Percentiles rank a stretch among this genome's conserved stretches.
Evolutionary conservation across 257 asterid genomes (phyloP).

Genomic region (Salvia splendens): DNA sequence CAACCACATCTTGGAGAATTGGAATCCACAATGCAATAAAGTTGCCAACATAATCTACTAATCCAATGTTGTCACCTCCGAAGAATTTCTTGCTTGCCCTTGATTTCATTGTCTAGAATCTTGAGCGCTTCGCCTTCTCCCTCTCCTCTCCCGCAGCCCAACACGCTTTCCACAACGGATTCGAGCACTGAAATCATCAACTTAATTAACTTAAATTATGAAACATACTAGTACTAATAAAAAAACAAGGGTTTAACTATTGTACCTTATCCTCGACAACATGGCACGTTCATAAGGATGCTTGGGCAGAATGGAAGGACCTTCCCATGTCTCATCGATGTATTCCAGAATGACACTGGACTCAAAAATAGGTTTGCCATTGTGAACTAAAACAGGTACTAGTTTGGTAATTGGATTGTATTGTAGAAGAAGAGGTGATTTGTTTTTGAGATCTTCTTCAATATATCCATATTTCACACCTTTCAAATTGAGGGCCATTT

Average conservation of each 20-base stretch:
- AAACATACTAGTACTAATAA: too few relatives aligned
- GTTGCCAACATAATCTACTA: constrained; percentile 43
- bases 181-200: background rate
- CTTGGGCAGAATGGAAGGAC: constrained; percentile 43
- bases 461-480: constrained; percentile 46
- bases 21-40: constrained; percentile 39
- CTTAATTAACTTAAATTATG: too few relatives aligned
- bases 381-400: constrained; percentile 50
- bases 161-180: constrained; percentile 27
- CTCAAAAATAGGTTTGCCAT: constrained; percentile 48
- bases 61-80: constrained; percentile 54
- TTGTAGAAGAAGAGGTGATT: constrained; percentile 43
- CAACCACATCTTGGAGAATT: constrained; percentile 32
- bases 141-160: constrained; percentile 42
- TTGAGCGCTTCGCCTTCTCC: constrained; percentile 43
- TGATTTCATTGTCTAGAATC: constrained; percentile 41
- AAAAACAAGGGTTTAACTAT: too few relatives aligned
- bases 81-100: constrained; percentile 52
- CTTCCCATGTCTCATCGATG: constrained; percentile 51
- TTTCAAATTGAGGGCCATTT: constrained; percentile 46
- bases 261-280: constrained; percentile 51
- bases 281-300: constrained; percentile 45
- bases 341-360: constrained; percentile 54
- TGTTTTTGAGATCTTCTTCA: constrained; percentile 40
- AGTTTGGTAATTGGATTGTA: constrained; percentile 49